Evolutionary conservation across 768 basidiomycete genomes (phyloP).

Genomic region (Naganishia vaughanmartiniae): DNA sequence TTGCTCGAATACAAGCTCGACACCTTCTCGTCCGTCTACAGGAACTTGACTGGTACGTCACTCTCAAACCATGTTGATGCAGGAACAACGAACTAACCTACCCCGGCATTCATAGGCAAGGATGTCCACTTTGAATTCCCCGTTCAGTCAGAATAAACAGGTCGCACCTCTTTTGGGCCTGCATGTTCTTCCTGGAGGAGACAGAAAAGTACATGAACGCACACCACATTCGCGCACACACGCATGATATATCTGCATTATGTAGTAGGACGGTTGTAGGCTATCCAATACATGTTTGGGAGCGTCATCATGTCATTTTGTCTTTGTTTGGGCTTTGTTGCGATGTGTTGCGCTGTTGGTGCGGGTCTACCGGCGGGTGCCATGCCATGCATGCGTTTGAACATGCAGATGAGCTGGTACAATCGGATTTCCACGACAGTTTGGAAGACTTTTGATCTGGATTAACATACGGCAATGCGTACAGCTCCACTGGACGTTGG

Average conservation of each 20-base stretch:
- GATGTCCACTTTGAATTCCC: conserved; percentile 63
- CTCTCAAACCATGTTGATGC: neutral
- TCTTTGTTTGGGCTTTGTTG: neutral
- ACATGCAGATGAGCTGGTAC: neutral
- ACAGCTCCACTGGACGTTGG: too few species aligned
- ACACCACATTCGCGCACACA: too few species aligned
- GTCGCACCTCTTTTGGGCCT: conserved; percentile 8
- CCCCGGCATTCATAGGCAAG: conserved; percentile 83
- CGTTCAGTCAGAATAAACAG: conserved; percentile 26
- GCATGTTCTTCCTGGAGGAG: conserved; percentile 1
- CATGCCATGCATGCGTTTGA: neutral
- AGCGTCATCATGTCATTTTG: conserved; percentile 10
- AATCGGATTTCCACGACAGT: too few species aligned
- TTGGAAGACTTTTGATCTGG: too few species aligned
- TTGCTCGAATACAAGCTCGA: conserved; percentile 99
- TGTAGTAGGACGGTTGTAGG: conserved; percentile 27
- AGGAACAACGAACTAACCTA: conserved; percentile 42
- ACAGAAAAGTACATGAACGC: neutral
- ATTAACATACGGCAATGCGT: too few species aligned
- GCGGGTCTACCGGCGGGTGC: too few species aligned
- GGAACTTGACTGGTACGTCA: conserved; percentile 34
- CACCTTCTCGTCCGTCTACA: conserved; percentile 97
- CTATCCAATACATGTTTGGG: conserved; percentile 20
- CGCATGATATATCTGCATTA: conserved; percentile 18
- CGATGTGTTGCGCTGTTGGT: too few species aligned